Conservation (phyloP, 257 asterid genomes). For the Ballota nigra region DNA sequence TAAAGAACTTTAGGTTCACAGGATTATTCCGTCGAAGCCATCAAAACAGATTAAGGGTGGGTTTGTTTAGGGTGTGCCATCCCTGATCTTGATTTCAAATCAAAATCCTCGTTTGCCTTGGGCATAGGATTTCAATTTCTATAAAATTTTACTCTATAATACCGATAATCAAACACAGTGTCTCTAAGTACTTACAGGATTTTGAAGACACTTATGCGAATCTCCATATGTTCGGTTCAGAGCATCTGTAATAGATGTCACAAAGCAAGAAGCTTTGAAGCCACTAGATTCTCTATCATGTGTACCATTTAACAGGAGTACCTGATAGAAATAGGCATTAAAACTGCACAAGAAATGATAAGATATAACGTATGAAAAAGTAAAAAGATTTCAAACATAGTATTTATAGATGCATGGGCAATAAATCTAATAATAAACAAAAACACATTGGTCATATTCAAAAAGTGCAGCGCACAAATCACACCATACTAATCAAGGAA, state of each 20-base stretch:
- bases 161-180: background rate
- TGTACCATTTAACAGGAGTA: conserved; percentile 83
- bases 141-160: too few relatives aligned
- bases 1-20: conserved; percentile 14
- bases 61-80: too few relatives aligned
- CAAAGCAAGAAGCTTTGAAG: conserved; percentile 84
- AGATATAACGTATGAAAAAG: background rate
- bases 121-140: too few relatives aligned
- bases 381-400: background rate
- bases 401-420: background rate
- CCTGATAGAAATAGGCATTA: conserved; percentile 42
- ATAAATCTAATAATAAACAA: background rate
- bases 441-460: background rate
- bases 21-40: background rate
- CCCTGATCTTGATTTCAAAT: too few relatives aligned
- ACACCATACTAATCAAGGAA: background rate
- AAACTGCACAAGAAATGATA: conserved; percentile 1
- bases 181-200: conserved; percentile 57
- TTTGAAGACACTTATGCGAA: conserved; percentile 58
- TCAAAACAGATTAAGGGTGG: too few relatives aligned
- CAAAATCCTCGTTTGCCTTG: too few relatives aligned
- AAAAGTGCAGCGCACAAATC: background rate
- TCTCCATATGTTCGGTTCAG: conserved; percentile 81
- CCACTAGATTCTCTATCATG: conserved; percentile 88
- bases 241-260: conserved; percentile 89